A percentile compares a stretch with the other conserved stretches of the same genome.
Conservation (phyloP, 306 rosid species). For the Trifolium pratense region DNA sequence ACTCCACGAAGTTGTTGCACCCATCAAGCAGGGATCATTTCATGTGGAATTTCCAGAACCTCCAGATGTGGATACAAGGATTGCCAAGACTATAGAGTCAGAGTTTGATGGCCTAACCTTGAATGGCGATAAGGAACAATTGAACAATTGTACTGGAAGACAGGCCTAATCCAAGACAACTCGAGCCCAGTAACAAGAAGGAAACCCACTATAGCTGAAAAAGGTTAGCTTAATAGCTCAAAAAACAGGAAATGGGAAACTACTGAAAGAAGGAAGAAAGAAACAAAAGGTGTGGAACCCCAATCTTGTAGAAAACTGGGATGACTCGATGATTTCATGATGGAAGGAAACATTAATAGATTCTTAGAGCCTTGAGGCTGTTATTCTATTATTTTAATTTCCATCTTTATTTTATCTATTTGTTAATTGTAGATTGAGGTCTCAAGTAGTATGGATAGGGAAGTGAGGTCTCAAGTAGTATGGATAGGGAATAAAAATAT, state of each 20-base stretch:
- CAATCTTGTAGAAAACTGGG: slow-evolving; percentile 7
- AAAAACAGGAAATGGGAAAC: neutral
- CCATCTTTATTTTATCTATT: neutral
- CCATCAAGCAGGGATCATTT: slow-evolving; percentile 80
- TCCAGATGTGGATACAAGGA: slow-evolving; percentile 56
- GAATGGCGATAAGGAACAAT: neutral
- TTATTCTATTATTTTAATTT: neutral
- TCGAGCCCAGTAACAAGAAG: neutral
- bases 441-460: neutral
- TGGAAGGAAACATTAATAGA: slow-evolving; percentile 2
- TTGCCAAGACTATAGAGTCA: slow-evolving; percentile 68
- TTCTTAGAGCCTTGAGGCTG: neutral
- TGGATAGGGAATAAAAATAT: neutral
- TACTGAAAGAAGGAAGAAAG: neutral
- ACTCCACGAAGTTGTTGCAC: slow-evolving; percentile 48
- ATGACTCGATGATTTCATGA: neutral
- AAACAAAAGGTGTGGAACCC: neutral
- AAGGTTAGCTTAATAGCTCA: neutral
- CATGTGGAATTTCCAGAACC: slow-evolving; percentile 78
- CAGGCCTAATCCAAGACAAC: neutral
- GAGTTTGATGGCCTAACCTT: slow-evolving; percentile 41
- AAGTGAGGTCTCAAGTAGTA: neutral
- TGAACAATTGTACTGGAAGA: slow-evolving; percentile 3
- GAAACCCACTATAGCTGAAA: neutral
- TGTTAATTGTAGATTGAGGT: neutral